Base-by-base conservation (phyloP, 495 filamentous ascomycete genomes). In the Penicillium antarcticum region DNA sequence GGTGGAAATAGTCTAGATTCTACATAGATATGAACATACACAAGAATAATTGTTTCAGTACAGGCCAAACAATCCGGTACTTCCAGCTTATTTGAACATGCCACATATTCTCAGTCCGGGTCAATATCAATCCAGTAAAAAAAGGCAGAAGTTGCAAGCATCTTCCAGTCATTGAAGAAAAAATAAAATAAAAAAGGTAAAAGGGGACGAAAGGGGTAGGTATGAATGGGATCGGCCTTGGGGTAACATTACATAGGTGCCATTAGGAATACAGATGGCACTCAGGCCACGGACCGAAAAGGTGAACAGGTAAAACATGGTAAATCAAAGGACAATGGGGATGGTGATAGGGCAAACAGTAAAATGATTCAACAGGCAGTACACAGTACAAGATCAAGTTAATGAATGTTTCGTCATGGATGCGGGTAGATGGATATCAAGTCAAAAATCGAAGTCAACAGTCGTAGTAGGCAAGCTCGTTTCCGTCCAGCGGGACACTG, bases 401-500 rank as follows among this genome's bases (percentile, higher is more conserved):
- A 43, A 42, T 14, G 51, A 24, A 29, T 54, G 42, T 38, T 63
- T 65, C 61, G 48, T 70, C 61, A 55, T 53, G 46, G 56, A 61
- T 52, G 57, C 53, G 48, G 16, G 18, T 40, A 29, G 45, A 55
- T 29, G 41, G 40, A 51, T 50, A 55, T 52, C 52, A 43, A 37
- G 48, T 29, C 26, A 29, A 29, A 29, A 29, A 44, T 51, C 14
- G 39, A 34, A 35, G 13, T 17, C 23, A 46, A 33, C 12, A 35
- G 52, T 56, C 51, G 38, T 45, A 50, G 32, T 36, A 48, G 56
- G 53, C 23, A 53, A 45, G 47, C 51, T 60, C 51, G 37, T 45
- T 55, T 63, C 53, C 51, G 51, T 57, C 56, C 56, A 65, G 59
- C 53, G 62, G 56, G 37, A 43, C 42, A 48, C 46, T 56, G 57